These are phyloP conservation scores for Alternaria gaisen DNA, from an alignment of 2,329 filamentous ascomycete species.

Conservation along the genomic window DNA sequence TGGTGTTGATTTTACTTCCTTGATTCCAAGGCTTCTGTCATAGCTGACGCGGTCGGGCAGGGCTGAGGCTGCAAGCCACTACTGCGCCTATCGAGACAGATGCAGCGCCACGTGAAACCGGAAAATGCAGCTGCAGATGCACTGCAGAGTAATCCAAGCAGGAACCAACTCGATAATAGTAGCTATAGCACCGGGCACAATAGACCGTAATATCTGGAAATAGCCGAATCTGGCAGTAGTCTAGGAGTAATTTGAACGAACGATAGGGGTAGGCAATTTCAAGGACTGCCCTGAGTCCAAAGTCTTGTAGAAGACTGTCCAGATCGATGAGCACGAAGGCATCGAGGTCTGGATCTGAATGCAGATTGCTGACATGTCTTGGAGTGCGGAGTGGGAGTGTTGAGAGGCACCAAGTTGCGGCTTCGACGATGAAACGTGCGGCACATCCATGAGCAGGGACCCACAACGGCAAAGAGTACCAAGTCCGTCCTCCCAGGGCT, in stretches of 20 bases:
- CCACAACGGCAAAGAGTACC: not conserved
- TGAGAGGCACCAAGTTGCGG: not conserved
- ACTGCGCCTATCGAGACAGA: conserved; percentile 2
- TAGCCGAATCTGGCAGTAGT: not conserved
- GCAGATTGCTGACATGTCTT: not conserved
- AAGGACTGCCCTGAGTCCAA: not conserved
- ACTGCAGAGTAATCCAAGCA: not conserved
- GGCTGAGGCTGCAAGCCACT: conserved; percentile 3
- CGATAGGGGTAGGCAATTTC: not conserved
- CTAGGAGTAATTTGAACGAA: not conserved
- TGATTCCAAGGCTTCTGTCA: not conserved
- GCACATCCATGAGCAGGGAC: not conserved
- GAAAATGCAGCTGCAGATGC: not conserved
- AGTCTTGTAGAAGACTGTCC: not conserved
- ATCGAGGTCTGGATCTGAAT: not conserved
- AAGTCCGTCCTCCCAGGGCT: not conserved
- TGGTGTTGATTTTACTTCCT: conserved; percentile 7
- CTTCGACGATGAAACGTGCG: not conserved
- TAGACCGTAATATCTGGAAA: not conserved
- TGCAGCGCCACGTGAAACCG: conserved; percentile 1
- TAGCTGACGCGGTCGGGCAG: not conserved
- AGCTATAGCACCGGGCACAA: not conserved
- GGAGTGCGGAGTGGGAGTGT: not conserved
- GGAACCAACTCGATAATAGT: not conserved
- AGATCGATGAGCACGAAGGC: not conserved